Base-by-base conservation (phyloP, 768 basidiomycete species). In the Amanita brunnescens region DNA sequence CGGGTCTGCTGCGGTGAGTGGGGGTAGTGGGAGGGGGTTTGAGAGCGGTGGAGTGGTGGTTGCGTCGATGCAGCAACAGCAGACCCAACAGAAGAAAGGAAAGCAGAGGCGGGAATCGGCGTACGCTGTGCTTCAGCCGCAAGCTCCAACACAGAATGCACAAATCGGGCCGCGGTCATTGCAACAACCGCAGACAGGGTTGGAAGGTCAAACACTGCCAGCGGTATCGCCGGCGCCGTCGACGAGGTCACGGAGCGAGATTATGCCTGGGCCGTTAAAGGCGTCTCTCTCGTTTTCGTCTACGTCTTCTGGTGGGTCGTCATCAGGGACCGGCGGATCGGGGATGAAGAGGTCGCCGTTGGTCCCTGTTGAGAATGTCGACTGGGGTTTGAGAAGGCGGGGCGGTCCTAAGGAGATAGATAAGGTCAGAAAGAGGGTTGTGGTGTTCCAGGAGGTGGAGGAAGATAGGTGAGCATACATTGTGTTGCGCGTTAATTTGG, bases 221-320 rank as follows among this genome's bases (percentile, higher is more conserved):
- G n/a, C 30, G 14, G 14, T 29, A 16, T 32, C 42, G 14, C 59
- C 62, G 6, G 35, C 55, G 32, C 57, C 30, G 37, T 33, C n/a
- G 45, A 23, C 42, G 37, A 24, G 44, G 52, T 18, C 58, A 26
- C 42, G 50, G 37, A 63, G 38, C 52, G 57, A 41, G 61, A 37
- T 5, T 21, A 57, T 67, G 2, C 65, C 73, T n/a, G 34, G 33
- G 14, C 59, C 67, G 30, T 59, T 65, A 30, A 61, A 64, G 32
- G 61, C 69, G 1, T 60, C 73, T 1, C 58, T 67, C 2, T 71
- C 77, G 6, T 72, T 74, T 51, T 70, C 72, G 1, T 74, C 77
- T 2, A 62, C 68, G 6, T 51, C 50, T 6, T 51, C 50, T 20
- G 30, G 38, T 14, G 30, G 41, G 6, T 42, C 42, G 14, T 40